Evolutionary conservation across 2,329 filamentous ascomycete species (phyloP).

Genomic region (Cercospora sp.): DNA sequence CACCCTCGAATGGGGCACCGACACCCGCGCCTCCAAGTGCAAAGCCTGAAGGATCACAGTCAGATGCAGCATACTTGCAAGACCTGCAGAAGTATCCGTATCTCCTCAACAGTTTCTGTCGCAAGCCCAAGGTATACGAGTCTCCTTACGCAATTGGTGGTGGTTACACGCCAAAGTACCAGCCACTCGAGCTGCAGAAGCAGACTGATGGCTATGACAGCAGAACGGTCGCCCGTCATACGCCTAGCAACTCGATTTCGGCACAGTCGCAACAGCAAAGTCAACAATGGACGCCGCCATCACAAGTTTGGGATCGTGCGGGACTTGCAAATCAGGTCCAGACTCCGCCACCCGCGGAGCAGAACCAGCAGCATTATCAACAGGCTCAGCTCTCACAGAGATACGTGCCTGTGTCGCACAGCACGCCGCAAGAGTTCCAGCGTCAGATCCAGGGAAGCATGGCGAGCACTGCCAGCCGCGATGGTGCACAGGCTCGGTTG

Average conservation of each 20-base stretch:
- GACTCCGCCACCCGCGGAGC: slow-evolving; percentile 25
- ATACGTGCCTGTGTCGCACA: slow-evolving; percentile 34
- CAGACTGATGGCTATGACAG: slow-evolving; percentile 17
- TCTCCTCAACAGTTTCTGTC: slow-evolving; percentile 47
- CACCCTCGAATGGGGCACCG: slow-evolving; percentile 36
- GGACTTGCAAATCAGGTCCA: slow-evolving; percentile 24
- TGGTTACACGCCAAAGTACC: slow-evolving; percentile 45
- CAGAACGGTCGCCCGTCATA: slow-evolving; percentile 24
- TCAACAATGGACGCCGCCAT: slow-evolving; percentile 41
- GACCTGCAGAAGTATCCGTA: slow-evolving; percentile 50
- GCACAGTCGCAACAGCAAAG: slow-evolving; percentile 24
- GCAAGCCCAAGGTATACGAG: slow-evolving; percentile 49
- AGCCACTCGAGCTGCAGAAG: slow-evolving; percentile 33
- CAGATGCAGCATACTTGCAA: slow-evolving; percentile 42
- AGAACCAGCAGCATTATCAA: slow-evolving; percentile 22
- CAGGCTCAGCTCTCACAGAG: slow-evolving; percentile 19
- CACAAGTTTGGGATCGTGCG: slow-evolving; percentile 34
- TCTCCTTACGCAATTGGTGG: slow-evolving; percentile 49
- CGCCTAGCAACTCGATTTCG: slow-evolving; percentile 32
- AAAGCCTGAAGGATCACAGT: slow-evolving; percentile 32
- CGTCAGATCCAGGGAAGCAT: slow-evolving; percentile 31
- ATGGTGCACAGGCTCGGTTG: slow-evolving; percentile 38
- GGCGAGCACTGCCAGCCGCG: slow-evolving; percentile 37
- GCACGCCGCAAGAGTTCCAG: slow-evolving; percentile 49
- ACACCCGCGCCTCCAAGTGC: slow-evolving; percentile 39